Conservation (phyloP, 2,329 filamentous ascomycete species). For the Penicillium capsulatum region DNA sequence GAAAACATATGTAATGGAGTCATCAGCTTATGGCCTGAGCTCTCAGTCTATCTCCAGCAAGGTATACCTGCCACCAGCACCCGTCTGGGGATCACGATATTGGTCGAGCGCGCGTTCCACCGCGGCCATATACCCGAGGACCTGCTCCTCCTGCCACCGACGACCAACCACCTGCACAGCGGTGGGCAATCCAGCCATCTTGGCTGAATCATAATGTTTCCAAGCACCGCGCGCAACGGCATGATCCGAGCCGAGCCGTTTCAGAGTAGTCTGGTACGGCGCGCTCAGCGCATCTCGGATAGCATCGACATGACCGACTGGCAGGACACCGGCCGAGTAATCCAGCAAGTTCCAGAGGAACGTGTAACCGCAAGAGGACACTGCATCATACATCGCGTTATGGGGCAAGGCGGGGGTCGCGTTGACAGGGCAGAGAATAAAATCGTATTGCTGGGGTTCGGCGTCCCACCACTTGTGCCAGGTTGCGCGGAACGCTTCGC, state of each 20-base stretch:
- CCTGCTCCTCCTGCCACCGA: slow-evolving; percentile 81
- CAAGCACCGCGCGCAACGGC: slow-evolving; percentile 78
- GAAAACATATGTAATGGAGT: no score
- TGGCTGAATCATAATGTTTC: slow-evolving; percentile 73
- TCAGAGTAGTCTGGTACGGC: slow-evolving; percentile 43
- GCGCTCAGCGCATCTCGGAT: slow-evolving; percentile 61
- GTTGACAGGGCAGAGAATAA: slow-evolving; percentile 79
- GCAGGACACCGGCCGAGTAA: slow-evolving; percentile 76
- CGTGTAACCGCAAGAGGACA: slow-evolving; percentile 85
- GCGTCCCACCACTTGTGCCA: slow-evolving; percentile 86
- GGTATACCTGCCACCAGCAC: slow-evolving; percentile 33
- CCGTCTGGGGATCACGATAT: slow-evolving; percentile 31
- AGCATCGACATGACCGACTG: slow-evolving; percentile 76
- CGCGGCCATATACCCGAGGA: slow-evolving; percentile 72
- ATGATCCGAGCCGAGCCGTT: slow-evolving; percentile 55
- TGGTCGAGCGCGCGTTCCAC: slow-evolving; percentile 69
- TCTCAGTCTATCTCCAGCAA: slow-evolving; percentile 37
- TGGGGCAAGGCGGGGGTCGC: slow-evolving; percentile 86
- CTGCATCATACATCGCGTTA: slow-evolving; percentile 77
- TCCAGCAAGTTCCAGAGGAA: slow-evolving; percentile 93
- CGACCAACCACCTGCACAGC: slow-evolving; percentile 79
- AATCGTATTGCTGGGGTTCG: slow-evolving; percentile 66
- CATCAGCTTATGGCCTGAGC: no score
- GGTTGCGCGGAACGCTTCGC: slow-evolving; percentile 70
- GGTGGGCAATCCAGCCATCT: slow-evolving; percentile 84